phyloP scores from a whole-genome alignment of 805 yeast genomes.

The Saccharomycopsis sp. region DNA sequence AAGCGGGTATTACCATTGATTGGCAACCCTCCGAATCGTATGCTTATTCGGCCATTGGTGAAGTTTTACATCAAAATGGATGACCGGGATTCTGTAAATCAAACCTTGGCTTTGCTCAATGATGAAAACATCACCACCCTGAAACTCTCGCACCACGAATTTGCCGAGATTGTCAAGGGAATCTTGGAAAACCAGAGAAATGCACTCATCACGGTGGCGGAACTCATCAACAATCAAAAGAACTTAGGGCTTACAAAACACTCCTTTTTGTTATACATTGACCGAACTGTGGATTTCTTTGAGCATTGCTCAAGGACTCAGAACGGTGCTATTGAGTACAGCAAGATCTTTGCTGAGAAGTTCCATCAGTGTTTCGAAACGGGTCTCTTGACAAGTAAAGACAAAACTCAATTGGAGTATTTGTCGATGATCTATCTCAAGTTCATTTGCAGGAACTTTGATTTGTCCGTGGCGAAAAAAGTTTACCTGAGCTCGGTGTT shows the following conservation, averaged over 20 bases:
- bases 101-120: no score
- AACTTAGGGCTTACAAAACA: no score
- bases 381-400: not conserved
- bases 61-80: not conserved
- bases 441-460: conserved; percentile 5
- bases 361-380: conserved; percentile 10
- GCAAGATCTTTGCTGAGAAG: conserved; percentile 5
- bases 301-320: no score
- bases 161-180: no score
- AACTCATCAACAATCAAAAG: no score
- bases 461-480: not conserved
- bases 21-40: not conserved
- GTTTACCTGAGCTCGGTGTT: conserved; percentile 11
- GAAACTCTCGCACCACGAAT: no score
- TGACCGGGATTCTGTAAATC: not conserved
- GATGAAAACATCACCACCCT: no score
- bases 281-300: no score
- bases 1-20: not conserved
- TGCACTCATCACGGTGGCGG: no score
- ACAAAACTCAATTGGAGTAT: conserved; percentile 7
- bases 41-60: not conserved
- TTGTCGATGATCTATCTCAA: conserved; percentile 18
- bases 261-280: no score
- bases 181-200: no score
- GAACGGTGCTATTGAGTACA: not conserved